Percentiles rank a stretch among this genome's conserved stretches.
Conservation (phyloP, 2,329 filamentous ascomycete genomes). For the Chaetomiaceae sp. region DNA sequence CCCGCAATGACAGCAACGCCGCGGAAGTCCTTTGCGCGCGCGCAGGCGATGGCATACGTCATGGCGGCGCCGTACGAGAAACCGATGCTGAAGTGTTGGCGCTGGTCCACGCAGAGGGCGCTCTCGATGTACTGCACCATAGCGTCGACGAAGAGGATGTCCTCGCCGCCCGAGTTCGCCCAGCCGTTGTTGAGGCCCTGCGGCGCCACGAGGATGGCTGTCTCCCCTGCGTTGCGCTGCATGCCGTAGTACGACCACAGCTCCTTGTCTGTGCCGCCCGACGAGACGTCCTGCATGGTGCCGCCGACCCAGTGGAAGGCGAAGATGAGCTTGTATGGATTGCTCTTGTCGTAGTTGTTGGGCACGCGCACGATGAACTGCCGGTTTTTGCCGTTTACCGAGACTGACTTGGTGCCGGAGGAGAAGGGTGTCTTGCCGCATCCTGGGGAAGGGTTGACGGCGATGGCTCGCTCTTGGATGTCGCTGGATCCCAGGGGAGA, state of each 20-base stretch:
- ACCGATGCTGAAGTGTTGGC: slow-evolving; percentile 38
- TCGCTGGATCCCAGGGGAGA: too few species aligned
- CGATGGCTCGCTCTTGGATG: too few species aligned
- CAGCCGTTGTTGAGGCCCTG: slow-evolving; percentile 40
- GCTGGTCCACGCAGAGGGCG: slow-evolving; percentile 40
- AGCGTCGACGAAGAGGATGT: slow-evolving; percentile 38
- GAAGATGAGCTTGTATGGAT: slow-evolving; percentile 40
- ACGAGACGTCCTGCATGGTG: slow-evolving; percentile 34
- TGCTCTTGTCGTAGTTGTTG: slow-evolving; percentile 36
- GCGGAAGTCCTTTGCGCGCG: slow-evolving; percentile 35
- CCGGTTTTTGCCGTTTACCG: slow-evolving; percentile 36
- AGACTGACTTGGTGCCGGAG: slow-evolving; percentile 24
- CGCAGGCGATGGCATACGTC: slow-evolving; percentile 39
- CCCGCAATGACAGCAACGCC: slow-evolving; percentile 31
- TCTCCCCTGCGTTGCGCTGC: slow-evolving; percentile 23
- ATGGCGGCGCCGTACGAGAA: slow-evolving; percentile 43
- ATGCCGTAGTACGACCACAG: slow-evolving; percentile 23
- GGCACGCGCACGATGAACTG: slow-evolving; percentile 36
- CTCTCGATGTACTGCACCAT: slow-evolving; percentile 36
- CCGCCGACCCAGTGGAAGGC: slow-evolving; percentile 38
- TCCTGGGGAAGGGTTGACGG: too few species aligned
- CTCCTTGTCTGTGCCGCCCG: slow-evolving; percentile 35
- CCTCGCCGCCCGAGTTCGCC: slow-evolving; percentile 39
- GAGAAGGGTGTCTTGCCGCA: background rate
- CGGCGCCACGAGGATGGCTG: slow-evolving; percentile 42